Evolutionary conservation across 2,329 filamentous ascomycete species (phyloP), one percentile per base, ranked within the genome.

Genomic region (Botrytis porri): DNA sequence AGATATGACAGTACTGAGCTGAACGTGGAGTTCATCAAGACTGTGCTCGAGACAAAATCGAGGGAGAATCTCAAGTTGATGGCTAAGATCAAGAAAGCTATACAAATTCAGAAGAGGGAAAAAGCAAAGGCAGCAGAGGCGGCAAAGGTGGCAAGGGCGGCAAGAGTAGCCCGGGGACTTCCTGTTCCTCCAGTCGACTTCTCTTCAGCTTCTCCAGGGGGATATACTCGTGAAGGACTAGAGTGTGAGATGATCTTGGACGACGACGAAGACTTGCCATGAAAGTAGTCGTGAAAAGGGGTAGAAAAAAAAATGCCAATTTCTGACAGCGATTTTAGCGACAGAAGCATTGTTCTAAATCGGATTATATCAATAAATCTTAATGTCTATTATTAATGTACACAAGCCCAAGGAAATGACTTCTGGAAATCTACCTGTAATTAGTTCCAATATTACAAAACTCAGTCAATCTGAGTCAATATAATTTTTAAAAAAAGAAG

Each of bases 211-310:
- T 25, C 48, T n/a, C 3, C 14, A 4, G 1, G 4, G 7, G 7
- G 32, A 4, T 4, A 29, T 9, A 18, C 2, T 18, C n/a, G n/a
- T 57, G n/a, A 18, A 57, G 51, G n/a, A 32, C 12, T 29, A 57
- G n/a, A 57, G n/a, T 32, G n/a, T 18, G 14, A 29, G 14, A 57
- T 57, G 51, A 16, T 57, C 8, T 9, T 6, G n/a, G 51, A 29
- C 51, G 0, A 57, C 1, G 0, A 29, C 51, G 0, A 57, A 0
- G 0, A 16, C 18, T 29, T 18, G 14, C 6, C 6, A 29, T 18
- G 1, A n/a, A 6, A 54, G 14, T 29, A 57, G n/a, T 18, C 4
- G 32, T 32, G 14, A 57, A 16, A 57, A 4, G 5, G 6, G 51
- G 12, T 3, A 29, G 3, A 29, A 9, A 6, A 29, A 9, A 6